Conservation (phyloP, 495 filamentous ascomycete species). For the Penicillium pancosmium region DNA sequence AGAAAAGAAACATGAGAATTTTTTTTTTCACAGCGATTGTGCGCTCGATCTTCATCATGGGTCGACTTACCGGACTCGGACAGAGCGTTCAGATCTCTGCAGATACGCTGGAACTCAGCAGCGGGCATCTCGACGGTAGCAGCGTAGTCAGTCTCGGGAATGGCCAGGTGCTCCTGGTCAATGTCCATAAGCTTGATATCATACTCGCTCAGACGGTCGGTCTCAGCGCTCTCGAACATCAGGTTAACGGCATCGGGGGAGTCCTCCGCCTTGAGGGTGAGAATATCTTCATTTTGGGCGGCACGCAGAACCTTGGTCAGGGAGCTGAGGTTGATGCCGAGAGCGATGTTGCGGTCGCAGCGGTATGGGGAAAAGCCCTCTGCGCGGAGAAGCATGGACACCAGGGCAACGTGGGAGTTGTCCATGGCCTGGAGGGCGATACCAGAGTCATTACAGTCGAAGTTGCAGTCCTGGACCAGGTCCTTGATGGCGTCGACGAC, state of each 20-base stretch:
- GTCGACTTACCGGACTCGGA: slow-evolving; percentile 82
- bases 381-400: slow-evolving; percentile 96
- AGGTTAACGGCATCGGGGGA: slow-evolving; percentile 93
- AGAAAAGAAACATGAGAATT: slow-evolving; percentile 5
- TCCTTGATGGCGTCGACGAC: slow-evolving; percentile 99
- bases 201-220: slow-evolving; percentile 93
- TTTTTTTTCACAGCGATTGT: not conserved
- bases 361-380: slow-evolving; percentile 96
- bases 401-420: slow-evolving; percentile 98
- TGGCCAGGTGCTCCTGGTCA: slow-evolving; percentile 98
- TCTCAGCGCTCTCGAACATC: slow-evolving; percentile 89
- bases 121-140: slow-evolving; percentile 89
- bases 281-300: slow-evolving; percentile 91
- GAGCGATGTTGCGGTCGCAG: slow-evolving; percentile 97
- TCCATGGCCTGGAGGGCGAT: slow-evolving; percentile 99
- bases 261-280: slow-evolving; percentile 97
- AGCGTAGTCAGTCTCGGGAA: slow-evolving; percentile 96
- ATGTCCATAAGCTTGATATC: slow-evolving; percentile 99
- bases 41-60: not conserved
- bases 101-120: slow-evolving; percentile 92
- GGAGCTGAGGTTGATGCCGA: slow-evolving; percentile 94
- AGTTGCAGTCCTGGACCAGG: slow-evolving; percentile 99
- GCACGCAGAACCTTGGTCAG: slow-evolving; percentile 96
- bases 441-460: slow-evolving; percentile 99
- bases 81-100: slow-evolving; percentile 83